These are phyloP conservation scores for Talaromyces sp. DNA, from an alignment of 2,329 filamentous ascomycete species.

Conservation along the genomic window DNA sequence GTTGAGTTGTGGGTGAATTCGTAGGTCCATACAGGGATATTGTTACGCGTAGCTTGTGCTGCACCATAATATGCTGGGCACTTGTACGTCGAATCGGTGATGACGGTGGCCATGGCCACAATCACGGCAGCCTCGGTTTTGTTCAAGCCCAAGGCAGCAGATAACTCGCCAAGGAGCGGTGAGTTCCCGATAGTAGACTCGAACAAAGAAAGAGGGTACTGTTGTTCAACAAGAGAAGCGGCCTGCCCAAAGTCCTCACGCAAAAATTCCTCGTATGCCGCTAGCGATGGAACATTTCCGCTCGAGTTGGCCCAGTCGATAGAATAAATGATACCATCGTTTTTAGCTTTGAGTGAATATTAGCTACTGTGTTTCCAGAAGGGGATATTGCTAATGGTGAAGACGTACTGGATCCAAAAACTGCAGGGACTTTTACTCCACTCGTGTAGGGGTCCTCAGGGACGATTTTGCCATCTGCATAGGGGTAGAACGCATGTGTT, in stretches of 20 bases:
- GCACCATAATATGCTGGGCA: constrained; percentile 22
- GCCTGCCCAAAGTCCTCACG: constrained; percentile 20
- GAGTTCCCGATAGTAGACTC: not conserved
- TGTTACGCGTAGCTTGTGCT: constrained; percentile 13
- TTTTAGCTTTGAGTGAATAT: not conserved
- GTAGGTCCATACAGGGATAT: constrained; percentile 23
- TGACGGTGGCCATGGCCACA: constrained; percentile 18
- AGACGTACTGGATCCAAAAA: constrained; percentile 25
- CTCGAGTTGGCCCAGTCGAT: not conserved
- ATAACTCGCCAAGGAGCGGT: not conserved
- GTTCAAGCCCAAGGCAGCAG: not conserved
- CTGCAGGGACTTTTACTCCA: constrained; percentile 22
- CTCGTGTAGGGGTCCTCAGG: constrained; percentile 18
- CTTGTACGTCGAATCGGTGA: constrained; percentile 17
- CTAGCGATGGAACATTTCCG: constrained; percentile 4
- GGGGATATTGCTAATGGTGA: not conserved
- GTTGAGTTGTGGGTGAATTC: constrained; percentile 23
- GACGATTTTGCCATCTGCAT: constrained; percentile 24
- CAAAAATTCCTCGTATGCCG: constrained; percentile 22
- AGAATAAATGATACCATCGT: constrained; percentile 8
- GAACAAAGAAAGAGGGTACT: constrained; percentile 20
- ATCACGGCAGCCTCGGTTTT: constrained; percentile 12
- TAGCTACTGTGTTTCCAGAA: not conserved
- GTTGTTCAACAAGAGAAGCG: constrained; percentile 19
- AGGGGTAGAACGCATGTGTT: constrained; percentile 19